Evolutionary conservation across 139 green algal genomes (phyloP).

Genomic region (Tetraselmis chui): DNA sequence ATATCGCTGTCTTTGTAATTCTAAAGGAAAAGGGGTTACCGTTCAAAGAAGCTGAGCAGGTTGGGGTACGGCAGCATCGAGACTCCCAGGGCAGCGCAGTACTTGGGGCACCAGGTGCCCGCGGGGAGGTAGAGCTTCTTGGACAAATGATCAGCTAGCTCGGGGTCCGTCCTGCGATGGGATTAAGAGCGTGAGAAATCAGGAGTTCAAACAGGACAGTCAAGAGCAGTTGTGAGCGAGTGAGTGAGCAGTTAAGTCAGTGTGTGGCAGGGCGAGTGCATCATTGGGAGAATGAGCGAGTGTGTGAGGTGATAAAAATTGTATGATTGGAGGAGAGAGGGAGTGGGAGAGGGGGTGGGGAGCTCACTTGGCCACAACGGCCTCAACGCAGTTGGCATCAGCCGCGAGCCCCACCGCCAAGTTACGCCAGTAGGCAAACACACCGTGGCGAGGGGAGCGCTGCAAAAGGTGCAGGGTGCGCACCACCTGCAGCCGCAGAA

Average conservation of each 20-base stretch:
- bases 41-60: neutral
- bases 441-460: neutral
- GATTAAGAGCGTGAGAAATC: neutral
- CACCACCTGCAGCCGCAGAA: neutral
- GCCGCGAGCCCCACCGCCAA: neutral
- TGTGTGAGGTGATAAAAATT: too few relatives aligned
- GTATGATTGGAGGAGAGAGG: neutral
- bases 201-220: neutral
- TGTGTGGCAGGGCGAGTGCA: neutral
- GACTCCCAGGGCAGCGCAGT: neutral
- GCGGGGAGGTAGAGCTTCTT: neutral
- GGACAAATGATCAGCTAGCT: neutral
- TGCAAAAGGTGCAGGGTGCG: neutral
- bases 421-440: neutral
- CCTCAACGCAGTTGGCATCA: neutral
- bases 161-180: neutral
- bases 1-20: too few relatives aligned
- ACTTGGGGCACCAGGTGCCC: neutral
- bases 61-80: neutral
- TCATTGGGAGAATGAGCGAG: neutral
- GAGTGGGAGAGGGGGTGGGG: too few relatives aligned
- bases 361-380: neutral
- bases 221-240: too few relatives aligned
- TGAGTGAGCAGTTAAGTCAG: neutral
- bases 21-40: neutral